phyloP scores from a whole-genome alignment of 331 rosid genomes.

The Telfairia occidentalis region DNA sequence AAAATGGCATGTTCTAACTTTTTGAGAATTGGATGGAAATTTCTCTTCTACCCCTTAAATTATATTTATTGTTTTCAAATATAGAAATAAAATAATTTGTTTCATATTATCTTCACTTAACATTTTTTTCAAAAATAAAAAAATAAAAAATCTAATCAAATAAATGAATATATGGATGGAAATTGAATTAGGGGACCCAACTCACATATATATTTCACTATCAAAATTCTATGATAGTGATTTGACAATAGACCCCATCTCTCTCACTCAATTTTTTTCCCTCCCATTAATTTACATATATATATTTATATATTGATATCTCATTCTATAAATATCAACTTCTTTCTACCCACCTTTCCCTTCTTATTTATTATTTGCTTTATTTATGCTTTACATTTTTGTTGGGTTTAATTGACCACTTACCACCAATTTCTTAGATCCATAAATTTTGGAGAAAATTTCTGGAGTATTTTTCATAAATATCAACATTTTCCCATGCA shows the following conservation, averaged over 20 bases:
- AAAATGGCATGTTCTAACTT: too few species aligned
- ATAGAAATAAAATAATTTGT: background rate
- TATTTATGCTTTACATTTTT: background rate
- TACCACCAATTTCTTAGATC: background rate
- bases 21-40: background rate
- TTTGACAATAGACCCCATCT: background rate
- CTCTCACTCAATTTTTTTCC: constrained; percentile 1
- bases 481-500: background rate
- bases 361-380: background rate
- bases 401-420: background rate
- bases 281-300: background rate
- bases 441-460: background rate
- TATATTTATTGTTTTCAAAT: background rate
- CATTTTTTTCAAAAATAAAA: background rate
- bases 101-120: background rate
- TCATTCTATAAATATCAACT: background rate
- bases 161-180: background rate
- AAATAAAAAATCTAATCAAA: background rate
- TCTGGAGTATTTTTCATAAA: background rate
- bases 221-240: background rate
- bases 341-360: background rate
- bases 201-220: background rate
- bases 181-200: background rate
- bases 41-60: background rate
- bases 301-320: background rate